These are phyloP conservation scores for Starmerella lactis-condensi DNA, from an alignment of 805 yeast genomes.

Conservation along the genomic window DNA sequence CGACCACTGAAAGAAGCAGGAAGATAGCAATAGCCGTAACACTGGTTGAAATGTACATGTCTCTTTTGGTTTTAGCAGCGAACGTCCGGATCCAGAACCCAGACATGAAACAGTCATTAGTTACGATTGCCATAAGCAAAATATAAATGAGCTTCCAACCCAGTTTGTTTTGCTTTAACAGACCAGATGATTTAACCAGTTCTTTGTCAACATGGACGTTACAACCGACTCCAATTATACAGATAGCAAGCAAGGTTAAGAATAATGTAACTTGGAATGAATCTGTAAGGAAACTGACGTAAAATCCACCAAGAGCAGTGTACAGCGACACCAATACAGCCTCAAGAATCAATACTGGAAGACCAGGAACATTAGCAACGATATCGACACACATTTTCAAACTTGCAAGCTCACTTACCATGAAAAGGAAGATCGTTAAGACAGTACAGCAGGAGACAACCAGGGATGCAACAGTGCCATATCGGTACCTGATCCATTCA, in stretches of 20 bases:
- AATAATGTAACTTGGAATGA: constrained; percentile 64
- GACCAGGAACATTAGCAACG: constrained; percentile 57
- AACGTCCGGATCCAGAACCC: constrained; percentile 92
- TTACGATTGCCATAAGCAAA: constrained; percentile 65
- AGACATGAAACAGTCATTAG: constrained; percentile 76
- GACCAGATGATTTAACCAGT: constrained; percentile 43
- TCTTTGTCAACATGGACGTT: constrained; percentile 41
- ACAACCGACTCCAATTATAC: constrained; percentile 64
- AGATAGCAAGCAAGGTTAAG: constrained; percentile 44
- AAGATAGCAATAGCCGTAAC: constrained; percentile 55
- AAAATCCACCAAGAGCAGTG: constrained; percentile 77
- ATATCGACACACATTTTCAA: constrained; percentile 58
- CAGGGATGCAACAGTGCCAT: constrained; percentile 54
- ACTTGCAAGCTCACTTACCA: constrained; percentile 76
- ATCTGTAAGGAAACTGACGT: constrained; percentile 74
- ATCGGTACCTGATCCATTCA: constrained; percentile 82
- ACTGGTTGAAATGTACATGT: constrained; percentile 54
- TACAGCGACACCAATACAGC: constrained; percentile 78
- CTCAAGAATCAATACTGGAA: constrained; percentile 68
- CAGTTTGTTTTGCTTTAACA: constrained; percentile 45
- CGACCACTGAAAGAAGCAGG: constrained; percentile 49
- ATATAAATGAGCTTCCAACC: constrained; percentile 87
- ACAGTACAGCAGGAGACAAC: constrained; percentile 67
- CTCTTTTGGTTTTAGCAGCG: constrained; percentile 63
- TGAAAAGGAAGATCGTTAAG: constrained; percentile 65